phyloP scores from a whole-genome alignment of 441 rosid species.

The Codiaeum variegatum region DNA sequence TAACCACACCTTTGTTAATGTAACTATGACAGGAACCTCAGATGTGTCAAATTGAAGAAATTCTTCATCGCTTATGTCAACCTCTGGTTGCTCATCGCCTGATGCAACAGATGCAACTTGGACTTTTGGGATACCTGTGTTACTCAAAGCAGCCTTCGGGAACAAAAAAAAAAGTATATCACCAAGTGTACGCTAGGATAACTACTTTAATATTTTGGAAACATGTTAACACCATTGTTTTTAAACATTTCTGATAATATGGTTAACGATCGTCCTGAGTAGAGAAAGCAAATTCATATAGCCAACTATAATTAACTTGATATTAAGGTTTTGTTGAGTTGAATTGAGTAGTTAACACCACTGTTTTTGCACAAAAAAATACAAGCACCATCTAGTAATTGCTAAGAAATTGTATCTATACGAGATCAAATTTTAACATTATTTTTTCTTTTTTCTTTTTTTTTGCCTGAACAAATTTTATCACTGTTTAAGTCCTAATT shows the following conservation, averaged over 20 bases:
- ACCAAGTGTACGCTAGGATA: slow-evolving; percentile 1
- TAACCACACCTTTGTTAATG: slow-evolving; percentile 59
- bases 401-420: no score
- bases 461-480: no score
- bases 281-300: no score
- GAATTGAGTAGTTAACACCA: no score
- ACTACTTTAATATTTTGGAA: not conserved
- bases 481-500: not conserved
- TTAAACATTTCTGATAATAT: no score
- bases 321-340: no score
- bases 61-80: slow-evolving; percentile 87
- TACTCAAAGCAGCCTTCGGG: slow-evolving; percentile 80
- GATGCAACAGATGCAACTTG: slow-evolving; percentile 47
- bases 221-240: no score
- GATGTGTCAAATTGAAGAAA: slow-evolving; percentile 78
- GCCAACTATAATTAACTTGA: no score
- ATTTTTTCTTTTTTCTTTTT: no score
- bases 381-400: not conserved
- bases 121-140: slow-evolving; percentile 79
- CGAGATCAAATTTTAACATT: no score
- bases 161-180: slow-evolving; percentile 7
- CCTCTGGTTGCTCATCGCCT: slow-evolving; percentile 70
- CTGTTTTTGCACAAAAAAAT: not conserved
- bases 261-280: no score
- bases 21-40: slow-evolving; percentile 59